Percentiles rank a stretch among this genome's conserved stretches.
phyloP scores from a whole-genome alignment of 768 basidiomycete species.

The Lentinula guzmanii region DNA sequence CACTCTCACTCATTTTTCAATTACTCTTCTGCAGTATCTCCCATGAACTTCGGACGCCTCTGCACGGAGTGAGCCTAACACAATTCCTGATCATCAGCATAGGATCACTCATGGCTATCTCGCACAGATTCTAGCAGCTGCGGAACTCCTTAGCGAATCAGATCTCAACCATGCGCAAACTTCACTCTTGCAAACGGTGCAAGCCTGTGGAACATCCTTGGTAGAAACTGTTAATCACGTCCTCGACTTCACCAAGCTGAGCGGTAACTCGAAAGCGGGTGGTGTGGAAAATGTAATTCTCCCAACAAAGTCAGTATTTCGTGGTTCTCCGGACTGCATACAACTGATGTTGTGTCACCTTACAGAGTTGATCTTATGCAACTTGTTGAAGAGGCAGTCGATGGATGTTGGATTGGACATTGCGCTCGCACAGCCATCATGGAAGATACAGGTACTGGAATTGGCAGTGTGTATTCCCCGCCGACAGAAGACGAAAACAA shows the following conservation, averaged over 20 bases:
- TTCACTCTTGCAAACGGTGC: constrained; percentile 88
- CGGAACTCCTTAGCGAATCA: constrained; percentile 86
- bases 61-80: constrained; percentile 65
- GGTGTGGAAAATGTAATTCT: constrained; percentile 74
- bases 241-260: constrained; percentile 91
- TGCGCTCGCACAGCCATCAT: constrained; percentile 68
- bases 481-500: constrained; percentile 51
- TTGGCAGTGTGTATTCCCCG: constrained; percentile 90
- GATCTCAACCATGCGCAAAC: constrained; percentile 72
- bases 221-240: constrained; percentile 98
- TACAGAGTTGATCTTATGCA: constrained; percentile 68
- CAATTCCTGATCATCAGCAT: background rate
- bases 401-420: constrained; percentile 93
- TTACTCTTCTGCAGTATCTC: constrained; percentile 29
- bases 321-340: constrained; percentile 17
- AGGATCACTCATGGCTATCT: background rate
- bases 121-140: constrained; percentile 77
- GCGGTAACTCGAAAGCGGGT: constrained; percentile 76
- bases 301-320: constrained; percentile 47
- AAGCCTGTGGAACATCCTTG: constrained; percentile 91
- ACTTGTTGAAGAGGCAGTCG: constrained; percentile 83
- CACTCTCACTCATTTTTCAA: background rate
- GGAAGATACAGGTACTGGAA: constrained; percentile 57
- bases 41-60: constrained; percentile 84
- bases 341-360: too few species aligned